phyloP scores from a whole-genome alignment of 2,329 filamentous ascomycete species.

The Pseudocercospora cruenta region DNA sequence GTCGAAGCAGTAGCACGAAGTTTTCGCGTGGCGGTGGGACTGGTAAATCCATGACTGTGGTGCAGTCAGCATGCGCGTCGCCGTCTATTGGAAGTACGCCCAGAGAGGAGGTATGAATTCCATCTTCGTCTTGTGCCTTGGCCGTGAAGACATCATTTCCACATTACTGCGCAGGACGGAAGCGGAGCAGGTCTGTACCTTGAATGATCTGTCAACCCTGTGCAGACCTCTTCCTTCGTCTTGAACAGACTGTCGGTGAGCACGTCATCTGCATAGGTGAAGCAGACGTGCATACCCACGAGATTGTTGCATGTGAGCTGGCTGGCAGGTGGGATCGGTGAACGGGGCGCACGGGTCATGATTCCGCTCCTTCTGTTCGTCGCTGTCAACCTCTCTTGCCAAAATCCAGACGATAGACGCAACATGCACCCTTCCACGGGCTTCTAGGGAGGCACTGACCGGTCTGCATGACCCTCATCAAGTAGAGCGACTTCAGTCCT shows the following conservation, averaged over 20 bases:
- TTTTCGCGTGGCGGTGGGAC: slow-evolving; percentile 23
- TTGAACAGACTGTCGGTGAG: slow-evolving; percentile 1
- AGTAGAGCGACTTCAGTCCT: no score
- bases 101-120: neutral
- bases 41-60: neutral
- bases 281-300: neutral
- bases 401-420: no score
- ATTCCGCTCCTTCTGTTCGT: neutral
- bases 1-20: slow-evolving; percentile 10
- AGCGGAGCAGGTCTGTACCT: neutral
- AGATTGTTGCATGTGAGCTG: neutral
- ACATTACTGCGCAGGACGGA: neutral
- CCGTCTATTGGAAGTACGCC: neutral
- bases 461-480: no score
- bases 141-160: neutral
- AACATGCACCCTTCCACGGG: no score
- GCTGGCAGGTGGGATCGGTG: neutral
- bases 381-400: no score
- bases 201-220: neutral
- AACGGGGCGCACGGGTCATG: neutral
- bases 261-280: neutral
- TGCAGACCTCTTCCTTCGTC: neutral
- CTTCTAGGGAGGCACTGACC: no score
- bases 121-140: neutral
- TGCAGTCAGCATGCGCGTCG: slow-evolving; percentile 8